These are phyloP conservation scores for Citeromyces siamensis DNA, from an alignment of 1,139 yeast genomes.

Conservation along the genomic window DNA sequence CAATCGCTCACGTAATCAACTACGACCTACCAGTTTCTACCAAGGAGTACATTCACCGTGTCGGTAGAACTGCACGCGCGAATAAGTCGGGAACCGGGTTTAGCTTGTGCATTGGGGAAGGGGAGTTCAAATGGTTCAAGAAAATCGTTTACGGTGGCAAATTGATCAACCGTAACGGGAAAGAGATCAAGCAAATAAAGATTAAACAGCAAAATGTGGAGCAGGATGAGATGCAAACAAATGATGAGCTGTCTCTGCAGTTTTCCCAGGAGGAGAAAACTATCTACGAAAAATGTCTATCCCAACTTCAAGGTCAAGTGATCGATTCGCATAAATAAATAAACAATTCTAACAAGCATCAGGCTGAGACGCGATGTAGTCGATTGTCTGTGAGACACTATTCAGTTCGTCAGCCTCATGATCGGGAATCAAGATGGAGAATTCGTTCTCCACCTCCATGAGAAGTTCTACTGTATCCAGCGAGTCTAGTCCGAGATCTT, in stretches of 20 bases:
- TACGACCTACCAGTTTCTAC: slow-evolving; percentile 85
- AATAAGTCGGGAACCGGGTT: slow-evolving; percentile 64
- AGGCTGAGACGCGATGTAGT: slow-evolving; percentile 59
- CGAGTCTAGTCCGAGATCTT: slow-evolving; percentile 77
- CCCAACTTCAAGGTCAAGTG: slow-evolving; percentile 7
- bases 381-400: slow-evolving; percentile 75
- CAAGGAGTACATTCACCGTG: slow-evolving; percentile 89
- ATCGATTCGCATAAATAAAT: neutral
- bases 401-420: slow-evolving; percentile 74
- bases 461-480: slow-evolving; percentile 83
- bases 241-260: slow-evolving; percentile 13
- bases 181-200: slow-evolving; percentile 11
- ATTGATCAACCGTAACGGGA: slow-evolving; percentile 23
- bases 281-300: slow-evolving; percentile 30
- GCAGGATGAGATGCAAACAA: slow-evolving; percentile 6
- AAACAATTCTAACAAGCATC: slow-evolving; percentile 38
- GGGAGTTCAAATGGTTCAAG: slow-evolving; percentile 60
- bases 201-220: slow-evolving; percentile 7
- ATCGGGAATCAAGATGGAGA: slow-evolving; percentile 65
- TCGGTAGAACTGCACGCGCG: slow-evolving; percentile 96
- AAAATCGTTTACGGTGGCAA: slow-evolving; percentile 27
- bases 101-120: slow-evolving; percentile 59
- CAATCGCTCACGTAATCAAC: slow-evolving; percentile 68
- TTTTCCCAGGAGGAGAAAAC: slow-evolving; percentile 19
- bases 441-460: slow-evolving; percentile 82